Evolutionary conservation across 2,329 filamentous ascomycete genomes (phyloP).

Genomic region (Tolypocladium ovalisporum): DNA sequence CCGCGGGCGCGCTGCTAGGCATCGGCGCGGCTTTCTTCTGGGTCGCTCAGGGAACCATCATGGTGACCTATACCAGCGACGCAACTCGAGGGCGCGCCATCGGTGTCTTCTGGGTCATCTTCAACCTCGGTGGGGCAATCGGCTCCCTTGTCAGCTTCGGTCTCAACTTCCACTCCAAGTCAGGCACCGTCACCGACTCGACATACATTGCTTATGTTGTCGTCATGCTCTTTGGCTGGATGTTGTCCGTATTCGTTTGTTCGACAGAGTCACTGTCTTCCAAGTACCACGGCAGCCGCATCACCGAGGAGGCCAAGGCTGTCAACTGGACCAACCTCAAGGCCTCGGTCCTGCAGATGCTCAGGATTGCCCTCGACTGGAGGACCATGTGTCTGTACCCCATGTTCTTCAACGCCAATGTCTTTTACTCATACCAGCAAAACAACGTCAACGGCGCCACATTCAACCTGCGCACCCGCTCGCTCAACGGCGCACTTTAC

Average conservation of each 20-base stretch:
- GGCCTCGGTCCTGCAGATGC: slow-evolving; percentile 24
- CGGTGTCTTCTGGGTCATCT: slow-evolving; percentile 33
- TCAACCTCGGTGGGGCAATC: slow-evolving; percentile 33
- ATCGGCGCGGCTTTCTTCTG: slow-evolving; percentile 32
- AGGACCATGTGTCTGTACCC: slow-evolving; percentile 35
- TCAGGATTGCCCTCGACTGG: slow-evolving; percentile 20
- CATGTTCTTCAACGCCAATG: slow-evolving; percentile 42
- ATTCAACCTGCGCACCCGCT: slow-evolving; percentile 42
- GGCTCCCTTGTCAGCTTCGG: slow-evolving; percentile 24
- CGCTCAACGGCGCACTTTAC: slow-evolving; percentile 41
- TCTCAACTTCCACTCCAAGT: slow-evolving; percentile 27
- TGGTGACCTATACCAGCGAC: slow-evolving; percentile 27
- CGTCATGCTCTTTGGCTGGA: slow-evolving; percentile 37
- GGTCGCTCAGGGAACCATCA: slow-evolving; percentile 35
- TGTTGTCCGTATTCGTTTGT: slow-evolving; percentile 35
- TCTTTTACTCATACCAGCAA: slow-evolving; percentile 46
- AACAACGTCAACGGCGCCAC: slow-evolving; percentile 42
- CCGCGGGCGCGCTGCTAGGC: slow-evolving; percentile 30
- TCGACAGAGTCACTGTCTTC: slow-evolving; percentile 29
- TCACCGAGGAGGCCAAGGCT: slow-evolving; percentile 26
- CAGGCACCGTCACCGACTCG: slow-evolving; percentile 32
- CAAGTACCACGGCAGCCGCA: slow-evolving; percentile 18
- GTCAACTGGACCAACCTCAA: slow-evolving; percentile 22
- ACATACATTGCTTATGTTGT: slow-evolving; percentile 40
- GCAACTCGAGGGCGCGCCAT: slow-evolving; percentile 28